A percentile compares a stretch with the other conserved stretches of the same genome.
Evolutionary conservation across 2,329 filamentous ascomycete species (phyloP).

Genomic region (Curvularia hawaiiensis): DNA sequence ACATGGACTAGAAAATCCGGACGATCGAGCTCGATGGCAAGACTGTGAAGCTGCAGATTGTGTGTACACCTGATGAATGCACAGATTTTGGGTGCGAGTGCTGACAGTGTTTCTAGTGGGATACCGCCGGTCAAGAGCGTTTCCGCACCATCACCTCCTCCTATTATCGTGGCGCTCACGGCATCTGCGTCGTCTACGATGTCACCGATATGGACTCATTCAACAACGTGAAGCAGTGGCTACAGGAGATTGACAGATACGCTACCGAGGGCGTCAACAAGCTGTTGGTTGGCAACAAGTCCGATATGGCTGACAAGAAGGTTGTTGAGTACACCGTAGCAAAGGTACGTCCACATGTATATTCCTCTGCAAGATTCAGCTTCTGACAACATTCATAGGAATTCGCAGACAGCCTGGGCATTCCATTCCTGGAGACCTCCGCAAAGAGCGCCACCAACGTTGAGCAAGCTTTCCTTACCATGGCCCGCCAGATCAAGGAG

Average conservation of each 20-base stretch:
- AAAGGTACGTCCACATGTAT: conserved; percentile 70
- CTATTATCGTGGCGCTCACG: conserved; percentile 98
- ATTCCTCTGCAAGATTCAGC: not conserved
- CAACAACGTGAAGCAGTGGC: conserved; percentile 99
- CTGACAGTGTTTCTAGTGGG: conserved; percentile 71
- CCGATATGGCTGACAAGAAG: conserved; percentile 99
- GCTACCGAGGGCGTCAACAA: conserved; percentile 99
- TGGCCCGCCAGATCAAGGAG: conserved; percentile 99
- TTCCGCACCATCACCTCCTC: conserved; percentile 99
- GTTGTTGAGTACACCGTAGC: conserved; percentile 99
- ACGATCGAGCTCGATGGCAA: conserved; percentile 99
- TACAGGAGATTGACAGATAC: conserved; percentile 99
- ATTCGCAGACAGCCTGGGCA: conserved; percentile 97
- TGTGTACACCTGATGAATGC: conserved; percentile 21
- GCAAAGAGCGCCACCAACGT: conserved; percentile 99
- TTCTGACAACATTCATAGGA: conserved; percentile 64
- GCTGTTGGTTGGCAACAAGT: conserved; percentile 99
- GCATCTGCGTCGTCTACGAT: conserved; percentile 99
- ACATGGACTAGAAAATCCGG: conserved; percentile 83
- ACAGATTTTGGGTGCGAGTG: not conserved
- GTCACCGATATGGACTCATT: conserved; percentile 99
- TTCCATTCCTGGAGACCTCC: conserved; percentile 99
- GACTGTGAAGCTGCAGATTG: conserved; percentile 99
- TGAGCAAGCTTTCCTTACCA: conserved; percentile 99
- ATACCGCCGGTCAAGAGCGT: conserved; percentile 97